phyloP scores from a whole-genome alignment of 1,284 basidiomycete species.

The Ustilago esculenta region DNA sequence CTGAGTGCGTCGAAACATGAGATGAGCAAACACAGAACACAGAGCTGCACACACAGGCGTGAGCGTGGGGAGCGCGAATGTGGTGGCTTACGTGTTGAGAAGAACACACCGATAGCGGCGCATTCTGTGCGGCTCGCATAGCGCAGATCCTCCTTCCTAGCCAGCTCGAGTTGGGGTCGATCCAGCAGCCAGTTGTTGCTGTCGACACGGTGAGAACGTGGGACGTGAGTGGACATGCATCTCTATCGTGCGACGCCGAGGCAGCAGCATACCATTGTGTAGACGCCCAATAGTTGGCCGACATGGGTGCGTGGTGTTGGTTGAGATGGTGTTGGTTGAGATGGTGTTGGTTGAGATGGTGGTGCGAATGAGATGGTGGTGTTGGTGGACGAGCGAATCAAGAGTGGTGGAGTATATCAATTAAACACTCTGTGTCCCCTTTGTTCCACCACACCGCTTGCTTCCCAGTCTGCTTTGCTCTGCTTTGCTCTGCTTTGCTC shows the following conservation, averaged over 20 bases:
- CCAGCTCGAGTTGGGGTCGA: constrained; percentile 49
- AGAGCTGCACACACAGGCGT: no score
- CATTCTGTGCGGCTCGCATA: constrained; percentile 56
- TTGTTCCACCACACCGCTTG: constrained; percentile 2
- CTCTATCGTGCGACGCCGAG: no score
- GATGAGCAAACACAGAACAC: no score
- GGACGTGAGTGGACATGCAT: background rate
- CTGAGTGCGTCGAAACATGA: constrained; percentile 20
- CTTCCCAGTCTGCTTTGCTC: background rate
- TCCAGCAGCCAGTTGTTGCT: constrained; percentile 65
- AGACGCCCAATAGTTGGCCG: constrained; percentile 62
- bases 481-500: background rate
- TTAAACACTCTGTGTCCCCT: constrained; percentile 30
- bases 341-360: constrained; percentile 2
- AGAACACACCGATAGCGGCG: constrained; percentile 60
- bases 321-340: background rate
- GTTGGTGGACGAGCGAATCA: no score
- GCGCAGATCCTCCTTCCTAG: constrained; percentile 54
- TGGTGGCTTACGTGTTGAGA: constrained; percentile 49
- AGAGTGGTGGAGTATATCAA: no score
- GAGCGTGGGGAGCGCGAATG: no score
- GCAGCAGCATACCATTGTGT: constrained; percentile 61
- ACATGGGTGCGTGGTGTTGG: constrained; percentile 31
- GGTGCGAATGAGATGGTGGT: no score
- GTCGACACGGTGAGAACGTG: background rate